Evolutionary conservation across 1,284 basidiomycete species (phyloP).

Genomic region (Sporisorium iseilematis-ciliati): DNA sequence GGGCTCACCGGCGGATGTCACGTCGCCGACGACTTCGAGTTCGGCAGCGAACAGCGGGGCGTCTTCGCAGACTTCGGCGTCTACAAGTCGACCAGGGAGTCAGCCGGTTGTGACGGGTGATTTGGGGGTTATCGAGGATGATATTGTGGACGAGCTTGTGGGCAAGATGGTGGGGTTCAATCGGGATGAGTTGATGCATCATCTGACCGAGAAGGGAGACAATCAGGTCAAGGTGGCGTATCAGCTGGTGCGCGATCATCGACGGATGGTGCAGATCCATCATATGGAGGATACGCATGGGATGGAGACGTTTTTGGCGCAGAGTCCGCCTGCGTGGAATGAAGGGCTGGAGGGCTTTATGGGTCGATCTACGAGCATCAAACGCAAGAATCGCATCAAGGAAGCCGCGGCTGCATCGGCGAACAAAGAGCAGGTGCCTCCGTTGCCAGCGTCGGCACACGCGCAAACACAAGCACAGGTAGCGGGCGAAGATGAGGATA

Average conservation of each 20-base stretch:
- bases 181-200: conserved; percentile 86
- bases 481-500: conserved; percentile 30
- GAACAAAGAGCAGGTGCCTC: conserved; percentile 29
- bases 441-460: conserved; percentile 21
- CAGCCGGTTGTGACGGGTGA: conserved; percentile 63
- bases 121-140: conserved; percentile 88
- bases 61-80: conserved; percentile 32
- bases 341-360: conserved; percentile 70
- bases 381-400: conserved; percentile 37
- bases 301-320: conserved; percentile 73
- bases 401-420: conserved; percentile 18
- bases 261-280: conserved; percentile 81
- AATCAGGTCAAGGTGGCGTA: conserved; percentile 98
- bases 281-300: conserved; percentile 63
- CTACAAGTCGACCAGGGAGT: conserved; percentile 29
- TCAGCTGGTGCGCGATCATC: conserved; percentile 89
- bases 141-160: conserved; percentile 85
- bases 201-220: conserved; percentile 84
- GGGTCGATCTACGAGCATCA: conserved; percentile 54
- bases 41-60: conserved; percentile 31
- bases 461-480: conserved; percentile 9
- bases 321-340: conserved; percentile 73
- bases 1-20: conserved; percentile 32
- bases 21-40: conserved; percentile 21
- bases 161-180: conserved; percentile 81